Percentiles rank a stretch among this genome's conserved stretches.
phyloP scores from a whole-genome alignment of 2,329 filamentous ascomycete genomes.

The Thielaviopsis euricoi region DNA sequence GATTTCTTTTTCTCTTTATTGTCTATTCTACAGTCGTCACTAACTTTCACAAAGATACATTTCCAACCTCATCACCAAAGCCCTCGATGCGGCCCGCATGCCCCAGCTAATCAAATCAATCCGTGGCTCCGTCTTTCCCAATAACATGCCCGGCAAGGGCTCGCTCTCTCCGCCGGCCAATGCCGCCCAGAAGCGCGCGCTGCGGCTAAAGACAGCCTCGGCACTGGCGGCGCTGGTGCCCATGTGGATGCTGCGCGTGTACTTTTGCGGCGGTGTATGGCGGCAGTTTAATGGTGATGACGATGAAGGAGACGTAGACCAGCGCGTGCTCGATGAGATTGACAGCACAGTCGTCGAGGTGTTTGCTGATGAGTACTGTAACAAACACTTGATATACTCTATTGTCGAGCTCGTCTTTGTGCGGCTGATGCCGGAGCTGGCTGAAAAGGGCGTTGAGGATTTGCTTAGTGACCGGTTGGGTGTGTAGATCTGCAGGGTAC shows the following conservation, averaged over 20 bases:
- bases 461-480: slow-evolving; percentile 56
- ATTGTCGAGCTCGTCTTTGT: slow-evolving; percentile 70
- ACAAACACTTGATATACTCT: slow-evolving; percentile 77
- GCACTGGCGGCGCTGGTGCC: slow-evolving; percentile 35
- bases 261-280: slow-evolving; percentile 26
- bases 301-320: slow-evolving; percentile 22
- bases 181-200: slow-evolving; percentile 40
- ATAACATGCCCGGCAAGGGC: slow-evolving; percentile 56
- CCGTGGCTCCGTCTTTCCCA: slow-evolving; percentile 70
- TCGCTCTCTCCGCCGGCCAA: slow-evolving; percentile 42
- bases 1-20: slow-evolving; percentile 19
- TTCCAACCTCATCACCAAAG: slow-evolving; percentile 38
- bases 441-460: slow-evolving; percentile 52
- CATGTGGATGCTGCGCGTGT: slow-evolving; percentile 30
- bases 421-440: slow-evolving; percentile 69
- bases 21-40: background rate
- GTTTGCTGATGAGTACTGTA: slow-evolving; percentile 71
- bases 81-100: slow-evolving; percentile 48
- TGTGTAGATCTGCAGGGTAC: slow-evolving; percentile 5
- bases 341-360: slow-evolving; percentile 51
- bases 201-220: slow-evolving; percentile 51
- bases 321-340: slow-evolving; percentile 39
- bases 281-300: slow-evolving; percentile 12
- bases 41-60: slow-evolving; percentile 33
- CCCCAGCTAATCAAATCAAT: slow-evolving; percentile 52